Conservation (phyloP, 1,284 basidiomycete species). For the Papiliotrema nemorosa region DNA sequence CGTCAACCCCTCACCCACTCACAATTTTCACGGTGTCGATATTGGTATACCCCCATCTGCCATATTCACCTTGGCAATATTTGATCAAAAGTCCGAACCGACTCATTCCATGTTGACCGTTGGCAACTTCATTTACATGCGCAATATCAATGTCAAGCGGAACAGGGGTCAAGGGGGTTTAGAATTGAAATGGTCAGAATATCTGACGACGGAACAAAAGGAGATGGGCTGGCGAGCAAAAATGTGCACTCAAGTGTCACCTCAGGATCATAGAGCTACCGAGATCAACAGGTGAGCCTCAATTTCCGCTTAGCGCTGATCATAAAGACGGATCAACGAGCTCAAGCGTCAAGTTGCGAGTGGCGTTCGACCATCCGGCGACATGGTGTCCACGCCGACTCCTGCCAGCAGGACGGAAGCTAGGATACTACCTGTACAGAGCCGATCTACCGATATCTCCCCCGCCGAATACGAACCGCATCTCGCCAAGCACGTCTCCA, state of each 20-base stretch:
- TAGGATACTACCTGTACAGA: too few species aligned
- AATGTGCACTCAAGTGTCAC: slow-evolving; percentile 4
- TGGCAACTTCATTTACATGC: slow-evolving; percentile 24
- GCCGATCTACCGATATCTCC: too few species aligned
- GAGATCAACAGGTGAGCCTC: slow-evolving; percentile 29
- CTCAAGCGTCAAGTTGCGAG: slow-evolving; percentile 3
- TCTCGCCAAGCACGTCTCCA: slow-evolving; percentile 16
- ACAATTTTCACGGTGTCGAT: slow-evolving; percentile 28
- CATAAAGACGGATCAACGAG: slow-evolving; percentile 11
- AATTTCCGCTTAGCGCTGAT: background rate
- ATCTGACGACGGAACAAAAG: slow-evolving; percentile 20
- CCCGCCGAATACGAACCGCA: background rate
- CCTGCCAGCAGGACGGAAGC: background rate
- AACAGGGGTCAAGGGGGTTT: slow-evolving; percentile 19
- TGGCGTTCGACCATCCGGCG: background rate
- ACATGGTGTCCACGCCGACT: background rate
- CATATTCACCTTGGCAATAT: slow-evolving; percentile 18
- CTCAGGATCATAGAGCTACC: slow-evolving; percentile 15
- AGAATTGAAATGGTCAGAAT: slow-evolving; percentile 35
- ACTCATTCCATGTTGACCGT: slow-evolving; percentile 6
- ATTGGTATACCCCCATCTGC: slow-evolving; percentile 11
- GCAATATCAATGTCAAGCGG: slow-evolving; percentile 25
- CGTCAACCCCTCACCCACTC: slow-evolving; percentile 3
- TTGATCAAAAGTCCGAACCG: slow-evolving; percentile 8
- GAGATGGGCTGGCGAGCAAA: slow-evolving; percentile 19